Evolutionary conservation across 495 filamentous ascomycete genomes (phyloP), one percentile per base, ranked within the genome.

Genomic region (Penicillium arizonense): DNA sequence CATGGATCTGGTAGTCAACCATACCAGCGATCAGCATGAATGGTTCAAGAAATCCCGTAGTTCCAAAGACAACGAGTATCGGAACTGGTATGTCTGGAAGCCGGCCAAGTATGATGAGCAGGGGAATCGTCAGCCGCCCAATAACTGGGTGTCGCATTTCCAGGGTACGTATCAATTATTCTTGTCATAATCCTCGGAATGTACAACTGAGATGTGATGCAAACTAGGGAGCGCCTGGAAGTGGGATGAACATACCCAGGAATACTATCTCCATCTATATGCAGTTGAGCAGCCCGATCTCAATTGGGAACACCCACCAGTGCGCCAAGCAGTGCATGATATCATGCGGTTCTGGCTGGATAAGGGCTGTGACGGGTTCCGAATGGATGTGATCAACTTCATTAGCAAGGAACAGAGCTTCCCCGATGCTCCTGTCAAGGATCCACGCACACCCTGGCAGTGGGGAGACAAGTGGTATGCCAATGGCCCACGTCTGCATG

Each of bases 51-150:
- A 88, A 47, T 86, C 85, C 6, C 73, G 82, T 40, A 79, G 76
- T 14, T 83, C 80, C 16, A 84, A 75, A 55, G 71, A 79, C 44
- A 75, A 67, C 53, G 68, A 80, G 35, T 89, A 87, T 62, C 72
- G 83, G 1, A 78, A 89, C 61, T 90, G 83, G 82, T 90, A 91
- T 59, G 81, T 90, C 56, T 90, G 87, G 87, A 82, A 79, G 57
- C 77, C 79, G 10, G 71, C 83, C 0, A 77, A 72, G 36, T 81
- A 80, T 53, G 81, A 80, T 53, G 68, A 72, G 35, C 58, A 83
- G 35, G 87, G 87, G 3, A 80, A 78, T 7, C 72, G 83, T 1
- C 69, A 80, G 18, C 86, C 87, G 16, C 87, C 87, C 2, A 89
- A 86, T 50, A 89, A 90, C 55, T 90, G 86, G 85, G 68, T 73